phyloP scores from a whole-genome alignment of 345 rosid species.

The Pugionium dolabratum region DNA sequence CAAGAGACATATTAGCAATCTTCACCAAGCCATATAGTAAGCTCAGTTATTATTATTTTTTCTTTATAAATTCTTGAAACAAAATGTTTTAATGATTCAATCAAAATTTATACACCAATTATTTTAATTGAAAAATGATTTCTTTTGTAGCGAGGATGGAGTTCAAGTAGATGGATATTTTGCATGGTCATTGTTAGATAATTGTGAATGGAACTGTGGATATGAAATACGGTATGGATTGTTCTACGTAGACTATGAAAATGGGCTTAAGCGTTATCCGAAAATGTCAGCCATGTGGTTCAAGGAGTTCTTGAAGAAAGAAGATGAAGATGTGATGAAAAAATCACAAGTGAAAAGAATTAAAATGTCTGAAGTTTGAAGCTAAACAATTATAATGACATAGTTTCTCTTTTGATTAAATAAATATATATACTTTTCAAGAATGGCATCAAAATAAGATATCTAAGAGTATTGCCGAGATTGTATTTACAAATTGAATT shows the following conservation, averaged over 20 bases:
- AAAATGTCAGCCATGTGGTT: slow-evolving; percentile 67
- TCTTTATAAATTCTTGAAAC: slow-evolving; percentile 33
- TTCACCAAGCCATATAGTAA: slow-evolving; percentile 34
- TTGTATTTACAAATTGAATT: no score
- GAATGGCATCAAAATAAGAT: no score
- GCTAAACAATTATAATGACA: not conserved
- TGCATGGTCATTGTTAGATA: slow-evolving; percentile 55
- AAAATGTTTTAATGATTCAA: not conserved
- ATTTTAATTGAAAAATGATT: not conserved
- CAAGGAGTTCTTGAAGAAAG: slow-evolving; percentile 43
- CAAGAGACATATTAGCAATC: slow-evolving; percentile 25
- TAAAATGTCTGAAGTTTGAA: slow-evolving; percentile 15
- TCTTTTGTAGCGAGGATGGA: slow-evolving; percentile 42
- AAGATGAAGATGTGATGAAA: slow-evolving; percentile 13
- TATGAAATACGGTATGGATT: slow-evolving; percentile 53
- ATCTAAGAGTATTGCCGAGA: no score
- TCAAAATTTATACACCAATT: not conserved
- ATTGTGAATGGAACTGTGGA: slow-evolving; percentile 60
- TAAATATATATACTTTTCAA: no score
- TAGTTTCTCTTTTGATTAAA: no score
- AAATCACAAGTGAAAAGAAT: slow-evolving; percentile 8
- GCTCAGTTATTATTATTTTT: not conserved
- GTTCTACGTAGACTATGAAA: slow-evolving; percentile 49
- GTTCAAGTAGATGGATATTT: slow-evolving; percentile 54
- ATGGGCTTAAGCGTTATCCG: slow-evolving; percentile 55